Evolutionary conservation across 2,329 filamentous ascomycete genomes (phyloP).

Genomic region (Penicillium sp.): DNA sequence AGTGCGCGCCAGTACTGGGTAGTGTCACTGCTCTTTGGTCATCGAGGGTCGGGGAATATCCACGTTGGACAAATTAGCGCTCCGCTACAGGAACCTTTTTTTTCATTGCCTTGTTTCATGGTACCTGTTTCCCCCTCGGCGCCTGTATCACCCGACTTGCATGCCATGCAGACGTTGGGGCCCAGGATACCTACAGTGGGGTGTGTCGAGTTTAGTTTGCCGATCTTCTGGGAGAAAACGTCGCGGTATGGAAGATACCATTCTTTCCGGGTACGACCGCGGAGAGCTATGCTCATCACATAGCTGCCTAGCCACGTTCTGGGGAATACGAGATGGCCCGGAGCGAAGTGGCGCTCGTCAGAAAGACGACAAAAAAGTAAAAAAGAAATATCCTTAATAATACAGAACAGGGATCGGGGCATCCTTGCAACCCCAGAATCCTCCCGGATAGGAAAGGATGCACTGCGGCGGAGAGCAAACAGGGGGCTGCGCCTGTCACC

Average conservation of each 20-base stretch:
- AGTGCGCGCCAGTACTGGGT: not conserved
- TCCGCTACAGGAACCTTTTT: not conserved
- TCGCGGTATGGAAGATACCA: constrained; percentile 8
- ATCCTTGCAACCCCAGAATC: constrained; percentile 22
- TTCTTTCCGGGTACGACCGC: constrained; percentile 5
- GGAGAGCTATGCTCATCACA: not conserved
- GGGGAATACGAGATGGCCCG: not conserved
- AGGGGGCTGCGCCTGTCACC: constrained; percentile 6
- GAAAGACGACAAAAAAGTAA: not conserved
- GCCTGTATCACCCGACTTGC: constrained; percentile 24
- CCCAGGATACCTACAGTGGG: constrained; percentile 13
- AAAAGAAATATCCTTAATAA: not conserved
- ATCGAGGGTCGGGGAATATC: constrained; percentile 17
- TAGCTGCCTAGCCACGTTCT: not conserved
- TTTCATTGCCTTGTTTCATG: not conserved
- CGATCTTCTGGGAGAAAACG: constrained; percentile 9
- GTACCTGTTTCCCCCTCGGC: constrained; percentile 4
- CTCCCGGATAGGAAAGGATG: constrained; percentile 20
- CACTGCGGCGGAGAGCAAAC: constrained; percentile 12
- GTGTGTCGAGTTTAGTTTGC: constrained; percentile 14
- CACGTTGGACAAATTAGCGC: constrained; percentile 14
- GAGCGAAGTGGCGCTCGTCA: not conserved
- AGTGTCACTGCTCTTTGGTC: not conserved
- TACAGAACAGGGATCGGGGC: constrained; percentile 4
- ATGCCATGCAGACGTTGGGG: constrained; percentile 20